Evolutionary conservation across 2,329 filamentous ascomycete species (phyloP).

Genomic region (Coniochaeta hoffmannii): DNA sequence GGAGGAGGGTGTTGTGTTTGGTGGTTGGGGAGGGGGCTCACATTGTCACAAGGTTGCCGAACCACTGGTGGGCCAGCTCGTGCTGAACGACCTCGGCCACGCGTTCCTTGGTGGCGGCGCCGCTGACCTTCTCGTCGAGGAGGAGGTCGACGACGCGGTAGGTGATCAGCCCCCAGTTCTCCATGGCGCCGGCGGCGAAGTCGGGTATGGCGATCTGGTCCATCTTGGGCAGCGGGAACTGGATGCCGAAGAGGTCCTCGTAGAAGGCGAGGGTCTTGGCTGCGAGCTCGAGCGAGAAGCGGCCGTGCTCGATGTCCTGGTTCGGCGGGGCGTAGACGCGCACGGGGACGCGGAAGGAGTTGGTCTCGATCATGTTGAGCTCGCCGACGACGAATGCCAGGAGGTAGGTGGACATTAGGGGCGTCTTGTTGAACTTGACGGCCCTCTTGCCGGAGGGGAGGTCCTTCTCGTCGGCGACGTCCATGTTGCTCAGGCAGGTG

Average conservation of each 20-base stretch:
- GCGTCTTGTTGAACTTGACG: slow-evolving; percentile 87
- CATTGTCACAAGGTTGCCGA: slow-evolving; percentile 87
- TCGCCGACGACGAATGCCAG: slow-evolving; percentile 91
- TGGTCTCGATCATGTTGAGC: slow-evolving; percentile 88
- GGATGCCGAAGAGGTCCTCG: slow-evolving; percentile 84
- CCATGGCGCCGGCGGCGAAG: slow-evolving; percentile 93
- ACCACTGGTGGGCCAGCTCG: slow-evolving; percentile 91
- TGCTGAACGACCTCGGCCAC: slow-evolving; percentile 96
- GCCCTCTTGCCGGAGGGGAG: slow-evolving; percentile 68
- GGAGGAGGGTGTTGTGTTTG: too few species aligned
- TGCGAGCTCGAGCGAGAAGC: slow-evolving; percentile 83
- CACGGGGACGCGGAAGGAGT: slow-evolving; percentile 83
- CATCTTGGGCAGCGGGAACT: slow-evolving; percentile 88
- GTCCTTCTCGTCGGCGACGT: slow-evolving; percentile 72
- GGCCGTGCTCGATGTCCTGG: slow-evolving; percentile 82
- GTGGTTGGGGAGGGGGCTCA: too few species aligned
- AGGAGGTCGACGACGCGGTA: slow-evolving; percentile 89
- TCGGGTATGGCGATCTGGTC: slow-evolving; percentile 95
- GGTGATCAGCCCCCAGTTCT: slow-evolving; percentile 96
- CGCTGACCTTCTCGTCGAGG: slow-evolving; percentile 84
- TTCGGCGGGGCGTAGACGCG: slow-evolving; percentile 91
- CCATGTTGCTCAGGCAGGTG: slow-evolving; percentile 96
- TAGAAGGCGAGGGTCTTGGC: slow-evolving; percentile 89
- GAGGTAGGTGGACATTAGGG: slow-evolving; percentile 93
- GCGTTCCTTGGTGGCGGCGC: slow-evolving; percentile 82